Percentiles rank a stretch among this genome's conserved stretches.
These are phyloP conservation scores for Penicillium sp. DNA, from an alignment of 2,329 filamentous ascomycete species.

Conservation along the genomic window DNA sequence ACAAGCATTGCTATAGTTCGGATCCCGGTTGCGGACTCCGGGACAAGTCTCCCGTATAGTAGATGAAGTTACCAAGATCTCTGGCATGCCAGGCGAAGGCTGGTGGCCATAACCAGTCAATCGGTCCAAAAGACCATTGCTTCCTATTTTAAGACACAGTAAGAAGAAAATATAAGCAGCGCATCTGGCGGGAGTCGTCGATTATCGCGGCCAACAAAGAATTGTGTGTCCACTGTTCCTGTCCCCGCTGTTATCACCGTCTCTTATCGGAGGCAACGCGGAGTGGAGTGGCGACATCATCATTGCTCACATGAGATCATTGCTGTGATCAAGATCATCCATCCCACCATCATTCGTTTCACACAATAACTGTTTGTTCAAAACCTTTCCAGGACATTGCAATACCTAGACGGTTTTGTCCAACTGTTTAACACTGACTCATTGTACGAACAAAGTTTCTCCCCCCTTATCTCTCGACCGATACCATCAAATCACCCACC, in stretches of 20 bases:
- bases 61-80: not conserved
- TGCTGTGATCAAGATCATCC: conserved; percentile 18
- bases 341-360: conserved; percentile 15
- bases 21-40: conserved; percentile 2
- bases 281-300: conserved; percentile 37
- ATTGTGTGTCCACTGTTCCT: not conserved
- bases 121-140: not conserved
- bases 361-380: conserved; percentile 10
- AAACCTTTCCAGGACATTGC: conserved; percentile 5
- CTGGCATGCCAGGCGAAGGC: conserved; percentile 17
- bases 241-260: conserved; percentile 19
- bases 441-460: conserved; percentile 12
- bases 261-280: conserved; percentile 32
- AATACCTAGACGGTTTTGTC: not conserved
- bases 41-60: not conserved
- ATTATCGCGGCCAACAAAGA: conserved; percentile 1
- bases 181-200: not conserved
- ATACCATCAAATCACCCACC: conserved; percentile 6
- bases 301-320: conserved; percentile 34
- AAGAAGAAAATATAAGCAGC: conserved; percentile 2
- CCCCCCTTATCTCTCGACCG: conserved; percentile 12
- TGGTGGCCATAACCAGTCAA: conserved; percentile 6
- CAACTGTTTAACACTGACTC: conserved; percentile 17
- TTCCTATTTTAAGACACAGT: not conserved
- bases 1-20: not conserved